Base-by-base conservation (phyloP, 2,329 filamentous ascomycete species). In the Lachnellula arida region DNA sequence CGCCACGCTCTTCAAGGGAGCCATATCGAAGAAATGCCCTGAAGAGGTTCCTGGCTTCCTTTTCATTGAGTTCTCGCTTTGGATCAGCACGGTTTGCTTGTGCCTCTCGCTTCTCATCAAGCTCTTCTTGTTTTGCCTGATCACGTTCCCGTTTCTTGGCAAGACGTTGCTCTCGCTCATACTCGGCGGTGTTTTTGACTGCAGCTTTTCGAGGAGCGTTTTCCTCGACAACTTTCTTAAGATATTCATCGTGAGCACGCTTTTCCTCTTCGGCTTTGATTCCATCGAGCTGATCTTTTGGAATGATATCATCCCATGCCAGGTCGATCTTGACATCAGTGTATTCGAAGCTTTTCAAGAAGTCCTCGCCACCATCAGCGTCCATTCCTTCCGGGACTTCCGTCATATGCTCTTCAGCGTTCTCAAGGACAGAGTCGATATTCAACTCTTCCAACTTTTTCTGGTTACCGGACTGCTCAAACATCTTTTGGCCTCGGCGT, bases 271-370 rank as follows among this genome's bases (percentile, higher is more conserved):
- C 90, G 0, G 85, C 86, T 71, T 95, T 96, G 73, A 97, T 88
- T 58, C 86, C 86, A 15, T 92, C 92, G 17, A 99, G 81, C 67
- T 96, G 86, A 7, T 96, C 91, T 57, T 92, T 91, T 0, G 94
- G 95, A 64, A 99, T 97, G 66, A 99, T 99, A 63, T 97, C 89
- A 67, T 99, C 94, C 94, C 94, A 99, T 64, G 95, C 91, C 25
- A 97, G 85, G 62, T 97, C 89, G 23, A 97, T 89, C 74, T 97
- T 97, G 72, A 97, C 93, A 72, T 99, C 94, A 1, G 94, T 97
- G 68, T 96, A 96, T 69, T 97, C 91, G 64, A 89, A 89, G 58
- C 84, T 87, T 64, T 82, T 85, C 76, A 99, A 86, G 72, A 97
- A 99, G 60, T 96, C 96, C 70, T 97, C 93, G 75, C 94, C 94